Base-by-base conservation (phyloP, 2,329 filamentous ascomycete species). In the Clarireedia monteithiana region DNA sequence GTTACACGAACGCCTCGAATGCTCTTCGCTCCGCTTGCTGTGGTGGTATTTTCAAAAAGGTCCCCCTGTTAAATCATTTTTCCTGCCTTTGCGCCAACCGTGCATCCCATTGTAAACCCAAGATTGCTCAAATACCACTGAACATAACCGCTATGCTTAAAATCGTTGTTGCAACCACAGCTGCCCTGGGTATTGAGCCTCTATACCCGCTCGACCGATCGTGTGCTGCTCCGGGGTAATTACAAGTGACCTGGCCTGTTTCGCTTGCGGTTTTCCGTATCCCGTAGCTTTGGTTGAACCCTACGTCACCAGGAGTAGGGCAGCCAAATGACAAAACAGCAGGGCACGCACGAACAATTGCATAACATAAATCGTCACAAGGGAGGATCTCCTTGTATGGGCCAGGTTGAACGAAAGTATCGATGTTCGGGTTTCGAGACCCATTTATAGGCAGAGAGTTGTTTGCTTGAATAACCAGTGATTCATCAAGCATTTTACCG, bases 361-460 rank as follows among this genome's bases (percentile, higher is more conserved):
- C 82, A 68, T 91, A 94, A 73, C 94, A 99, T 50, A 96, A 73
- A 61, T 95, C 87, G 59, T 88, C 82, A 66, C 92, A 97, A 0
- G 94, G 94, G 7, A 96, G 74, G 20, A 97, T 76, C 73, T 99
- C 94, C 68, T 91, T 95, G 73, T 99, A 97, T 0, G 94, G 94
- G 0, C 94, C 94, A 0, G 94, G 91, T 59, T 78, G 72, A 57
- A 97, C 83, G 1, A 73, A 62, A 2, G 75, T 64, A 66, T 96
- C 91, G 63, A 97, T 94, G 48, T 81, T 73, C 0, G 77, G 68
- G 65, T 90, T 92, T 17, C 91, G 81, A 12, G 86, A 89, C 7
- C 73, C 70, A 56, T 79, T 84, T 53, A 72, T 74, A 40, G 54
- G 47, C 24, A 54, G 23, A 23, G 66, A 55, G 49, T 62, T 47